phyloP scores from a whole-genome alignment of 257 asterid species.

The Asclepias syriaca region DNA sequence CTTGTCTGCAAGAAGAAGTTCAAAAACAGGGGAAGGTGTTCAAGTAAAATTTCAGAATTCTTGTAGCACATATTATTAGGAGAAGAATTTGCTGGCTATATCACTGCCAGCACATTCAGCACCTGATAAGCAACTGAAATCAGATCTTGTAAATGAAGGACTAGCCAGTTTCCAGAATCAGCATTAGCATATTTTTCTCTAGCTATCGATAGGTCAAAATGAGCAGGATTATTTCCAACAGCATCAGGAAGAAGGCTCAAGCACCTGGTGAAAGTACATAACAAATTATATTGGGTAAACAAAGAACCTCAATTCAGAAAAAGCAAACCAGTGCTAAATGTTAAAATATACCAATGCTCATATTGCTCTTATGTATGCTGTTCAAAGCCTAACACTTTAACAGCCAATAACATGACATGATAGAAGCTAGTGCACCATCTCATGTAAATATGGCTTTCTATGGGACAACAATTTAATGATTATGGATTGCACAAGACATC shows the following conservation, averaged over 20 bases:
- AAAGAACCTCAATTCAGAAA: background rate
- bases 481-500: background rate
- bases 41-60: conserved; percentile 11
- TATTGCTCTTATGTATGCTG: background rate
- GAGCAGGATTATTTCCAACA: conserved; percentile 83
- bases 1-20: conserved; percentile 58
- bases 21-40: conserved; percentile 8
- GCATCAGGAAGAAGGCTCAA: conserved; percentile 90
- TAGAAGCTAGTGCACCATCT: background rate
- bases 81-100: conserved; percentile 13
- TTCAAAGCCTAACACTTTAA: background rate
- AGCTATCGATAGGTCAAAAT: conserved; percentile 83
- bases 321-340: background rate
- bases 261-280: conserved; percentile 50
- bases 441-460: background rate
- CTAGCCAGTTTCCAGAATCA: conserved; percentile 73
- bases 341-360: background rate
- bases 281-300: background rate
- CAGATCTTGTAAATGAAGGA: conserved; percentile 89
- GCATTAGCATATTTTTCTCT: conserved; percentile 44
- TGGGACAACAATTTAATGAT: background rate
- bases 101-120: conserved; percentile 18
- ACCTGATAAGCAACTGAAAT: conserved; percentile 99
- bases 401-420: background rate
- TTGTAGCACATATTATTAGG: conserved; percentile 1